These are phyloP conservation scores for Phialophora verrucosa DNA, from an alignment of 2,329 filamentous ascomycete genomes.

Conservation along the genomic window DNA sequence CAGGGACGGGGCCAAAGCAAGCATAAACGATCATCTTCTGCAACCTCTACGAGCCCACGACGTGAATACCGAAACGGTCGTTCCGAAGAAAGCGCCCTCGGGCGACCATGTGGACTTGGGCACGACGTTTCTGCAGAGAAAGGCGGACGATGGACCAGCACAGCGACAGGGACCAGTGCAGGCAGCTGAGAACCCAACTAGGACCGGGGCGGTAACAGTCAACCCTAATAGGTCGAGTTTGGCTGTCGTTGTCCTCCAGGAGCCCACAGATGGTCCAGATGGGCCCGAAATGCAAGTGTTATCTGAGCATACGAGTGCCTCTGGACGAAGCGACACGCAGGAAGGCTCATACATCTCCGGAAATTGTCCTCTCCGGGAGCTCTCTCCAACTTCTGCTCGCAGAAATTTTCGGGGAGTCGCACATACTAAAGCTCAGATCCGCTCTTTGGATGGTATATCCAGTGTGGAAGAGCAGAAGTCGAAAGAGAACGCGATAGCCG, in stretches of 20 bases:
- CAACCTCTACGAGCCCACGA: neutral
- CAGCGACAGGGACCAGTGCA: neutral
- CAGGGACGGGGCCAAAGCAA: conserved; percentile 50
- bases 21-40: conserved; percentile 24
- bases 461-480: conserved; percentile 20
- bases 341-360: conserved; percentile 9
- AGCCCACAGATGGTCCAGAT: neutral
- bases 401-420: conserved; percentile 19
- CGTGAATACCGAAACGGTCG: neutral
- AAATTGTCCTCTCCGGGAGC: conserved; percentile 42
- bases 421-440: conserved; percentile 24
- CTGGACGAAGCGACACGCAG: conserved; percentile 16
- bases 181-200: neutral
- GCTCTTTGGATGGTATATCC: conserved; percentile 27
- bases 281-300: conserved; percentile 8
- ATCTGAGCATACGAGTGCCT: neutral
- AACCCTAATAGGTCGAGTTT: neutral
- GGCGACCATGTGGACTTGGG: conserved; percentile 25
- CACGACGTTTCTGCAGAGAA: conserved; percentile 22
- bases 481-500: conserved; percentile 13
- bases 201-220: neutral
- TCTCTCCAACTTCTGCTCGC: conserved; percentile 42
- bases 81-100: neutral
- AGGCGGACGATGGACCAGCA: conserved; percentile 8
- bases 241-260: conserved; percentile 4